Evolutionary conservation across 2,329 filamentous ascomycete genomes (phyloP).

Genomic region (Nectriaceae sp.): DNA sequence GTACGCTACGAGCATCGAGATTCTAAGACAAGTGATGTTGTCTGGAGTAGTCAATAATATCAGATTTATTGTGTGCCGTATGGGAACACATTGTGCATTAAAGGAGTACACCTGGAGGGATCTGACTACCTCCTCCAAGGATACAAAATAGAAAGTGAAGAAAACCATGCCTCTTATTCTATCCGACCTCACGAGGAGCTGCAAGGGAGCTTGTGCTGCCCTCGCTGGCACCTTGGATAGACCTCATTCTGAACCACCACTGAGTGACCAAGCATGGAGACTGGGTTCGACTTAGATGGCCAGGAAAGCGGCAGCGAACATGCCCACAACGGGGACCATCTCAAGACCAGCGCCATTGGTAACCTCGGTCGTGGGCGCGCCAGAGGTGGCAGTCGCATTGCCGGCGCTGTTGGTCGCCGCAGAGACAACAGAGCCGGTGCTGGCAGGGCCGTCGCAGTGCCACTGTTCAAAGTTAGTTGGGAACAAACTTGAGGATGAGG

Average conservation of each 20-base stretch:
- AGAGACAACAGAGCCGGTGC: neutral
- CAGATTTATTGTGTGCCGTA: too few species aligned
- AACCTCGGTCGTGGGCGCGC: neutral
- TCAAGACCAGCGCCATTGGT: conserved; percentile 17
- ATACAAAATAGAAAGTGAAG: too few species aligned
- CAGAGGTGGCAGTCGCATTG: neutral
- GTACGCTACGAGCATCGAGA: too few species aligned
- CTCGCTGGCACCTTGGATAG: conserved; percentile 9
- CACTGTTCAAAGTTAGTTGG: conserved; percentile 5
- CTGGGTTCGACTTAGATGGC: neutral
- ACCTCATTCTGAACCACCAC: neutral
- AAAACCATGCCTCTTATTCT: too few species aligned
- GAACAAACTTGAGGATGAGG: neutral
- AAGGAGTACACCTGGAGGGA: too few species aligned
- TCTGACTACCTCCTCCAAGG: too few species aligned
- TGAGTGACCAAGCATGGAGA: conserved; percentile 7
- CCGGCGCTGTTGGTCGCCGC: neutral
- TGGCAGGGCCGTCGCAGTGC: conserved; percentile 27
- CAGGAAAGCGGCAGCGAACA: conserved; percentile 23
- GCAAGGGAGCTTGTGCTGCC: too few species aligned
- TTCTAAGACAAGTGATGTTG: too few species aligned
- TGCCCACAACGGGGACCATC: conserved; percentile 22
- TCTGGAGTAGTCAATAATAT: too few species aligned
- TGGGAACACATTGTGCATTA: too few species aligned
- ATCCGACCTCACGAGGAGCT: too few species aligned